A percentile compares a stretch with the other conserved stretches of the same genome.
These are phyloP conservation scores for Mycosphaerella sp. DNA, from an alignment of 2,329 filamentous ascomycete genomes.

Conservation along the genomic window DNA sequence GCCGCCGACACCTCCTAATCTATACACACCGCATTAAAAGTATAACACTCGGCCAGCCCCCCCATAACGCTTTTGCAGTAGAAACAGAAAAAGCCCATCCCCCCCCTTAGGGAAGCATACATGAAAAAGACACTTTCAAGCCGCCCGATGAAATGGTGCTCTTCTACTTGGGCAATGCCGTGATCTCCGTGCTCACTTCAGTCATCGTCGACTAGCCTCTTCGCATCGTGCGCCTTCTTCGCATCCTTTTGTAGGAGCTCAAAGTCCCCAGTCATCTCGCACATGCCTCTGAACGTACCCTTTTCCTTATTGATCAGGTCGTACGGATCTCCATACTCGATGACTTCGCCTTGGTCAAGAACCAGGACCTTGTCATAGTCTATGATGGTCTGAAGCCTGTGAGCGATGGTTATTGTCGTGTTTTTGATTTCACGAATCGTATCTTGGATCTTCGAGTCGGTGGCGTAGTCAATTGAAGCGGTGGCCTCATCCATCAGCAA, in stretches of 20 bases:
- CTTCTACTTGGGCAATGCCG: neutral
- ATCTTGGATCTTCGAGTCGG: constrained; percentile 91
- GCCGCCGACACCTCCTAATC: neutral
- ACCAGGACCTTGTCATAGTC: constrained; percentile 98
- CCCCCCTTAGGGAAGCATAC: neutral
- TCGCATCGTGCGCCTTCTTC: constrained; percentile 44
- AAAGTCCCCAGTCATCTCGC: constrained; percentile 60
- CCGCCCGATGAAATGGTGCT: constrained; percentile 5
- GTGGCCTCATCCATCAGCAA: constrained; percentile 99
- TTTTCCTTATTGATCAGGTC: constrained; percentile 67
- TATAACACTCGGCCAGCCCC: neutral
- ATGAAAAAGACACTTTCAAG: constrained; percentile 3
- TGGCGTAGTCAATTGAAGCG: constrained; percentile 93
- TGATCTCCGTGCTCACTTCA: constrained; percentile 4
- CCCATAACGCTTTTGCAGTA: constrained; percentile 1
- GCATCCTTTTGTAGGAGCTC: constrained; percentile 53
- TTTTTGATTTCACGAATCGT: constrained; percentile 87
- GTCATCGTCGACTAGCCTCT: constrained; percentile 37
- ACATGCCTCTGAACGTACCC: constrained; percentile 62
- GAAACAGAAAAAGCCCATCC: neutral
- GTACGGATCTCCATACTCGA: constrained; percentile 88
- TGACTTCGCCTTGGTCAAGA: constrained; percentile 77
- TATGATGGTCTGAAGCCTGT: constrained; percentile 91
- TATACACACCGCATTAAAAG: neutral
- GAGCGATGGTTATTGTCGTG: constrained; percentile 94